Evolutionary conservation across 805 yeast species (phyloP).

Genomic region (Candida parachauliodes): DNA sequence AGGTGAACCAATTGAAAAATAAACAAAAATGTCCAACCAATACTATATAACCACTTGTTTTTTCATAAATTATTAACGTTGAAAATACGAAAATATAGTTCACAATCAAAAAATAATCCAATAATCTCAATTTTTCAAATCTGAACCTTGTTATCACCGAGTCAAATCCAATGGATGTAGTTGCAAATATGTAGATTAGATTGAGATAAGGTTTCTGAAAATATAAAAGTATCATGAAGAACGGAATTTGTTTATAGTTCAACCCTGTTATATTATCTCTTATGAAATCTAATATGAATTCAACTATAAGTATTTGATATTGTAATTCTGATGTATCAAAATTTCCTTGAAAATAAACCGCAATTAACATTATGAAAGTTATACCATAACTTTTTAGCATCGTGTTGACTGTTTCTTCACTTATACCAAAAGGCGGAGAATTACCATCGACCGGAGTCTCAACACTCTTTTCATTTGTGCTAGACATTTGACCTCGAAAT

Average conservation of each 20-base stretch:
- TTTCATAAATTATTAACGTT: constrained; percentile 1
- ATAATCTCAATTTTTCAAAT: not conserved
- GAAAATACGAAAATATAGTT: constrained; percentile 3
- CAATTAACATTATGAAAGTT: constrained; percentile 1
- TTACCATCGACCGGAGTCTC: not conserved
- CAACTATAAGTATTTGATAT: constrained; percentile 5
- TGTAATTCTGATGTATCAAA: constrained; percentile 1
- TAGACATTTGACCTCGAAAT: not conserved
- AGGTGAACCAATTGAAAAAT: constrained; percentile 5
- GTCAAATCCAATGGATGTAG: constrained; percentile 5
- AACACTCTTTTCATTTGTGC: not conserved
- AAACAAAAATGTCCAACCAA: constrained; percentile 4
- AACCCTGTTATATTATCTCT: constrained; percentile 2
- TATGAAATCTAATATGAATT: constrained; percentile 6
- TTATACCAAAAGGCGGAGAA: constrained; percentile 1
- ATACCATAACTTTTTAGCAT: constrained; percentile 3
- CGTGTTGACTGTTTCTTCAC: not conserved
- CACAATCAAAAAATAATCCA: constrained; percentile 4
- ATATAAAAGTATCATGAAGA: constrained; percentile 2
- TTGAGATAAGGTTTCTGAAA: constrained; percentile 3
- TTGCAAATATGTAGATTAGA: constrained; percentile 4
- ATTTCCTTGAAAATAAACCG: constrained; percentile 4
- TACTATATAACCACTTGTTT: constrained; percentile 2
- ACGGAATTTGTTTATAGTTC: constrained; percentile 5
- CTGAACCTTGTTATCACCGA: constrained; percentile 1